Evolutionary conservation across 23 red algal genomes (phyloP).

Genomic region (Pyropia haitanensis): DNA sequence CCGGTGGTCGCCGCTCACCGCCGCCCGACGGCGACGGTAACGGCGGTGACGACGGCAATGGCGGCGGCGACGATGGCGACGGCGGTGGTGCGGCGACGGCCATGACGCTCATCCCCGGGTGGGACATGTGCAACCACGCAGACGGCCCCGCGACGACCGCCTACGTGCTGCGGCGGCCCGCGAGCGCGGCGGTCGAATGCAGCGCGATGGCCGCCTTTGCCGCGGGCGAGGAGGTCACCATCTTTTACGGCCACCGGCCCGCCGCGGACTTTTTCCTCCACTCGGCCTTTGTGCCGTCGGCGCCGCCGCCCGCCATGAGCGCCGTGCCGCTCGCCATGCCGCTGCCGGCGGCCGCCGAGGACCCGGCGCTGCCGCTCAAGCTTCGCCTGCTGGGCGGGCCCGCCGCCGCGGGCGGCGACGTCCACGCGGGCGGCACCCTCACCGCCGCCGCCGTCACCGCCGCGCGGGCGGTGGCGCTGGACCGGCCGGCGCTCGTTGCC

Average conservation of each 20-base stretch:
- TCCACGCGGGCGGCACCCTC: too few relatives aligned
- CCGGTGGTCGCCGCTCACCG: too few relatives aligned
- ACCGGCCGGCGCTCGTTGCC: too few relatives aligned
- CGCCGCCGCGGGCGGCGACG: too few relatives aligned
- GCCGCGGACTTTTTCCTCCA: conserved; percentile 40
- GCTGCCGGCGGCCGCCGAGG: too few relatives aligned
- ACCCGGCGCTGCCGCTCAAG: too few relatives aligned
- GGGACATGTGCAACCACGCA: conserved; percentile 70
- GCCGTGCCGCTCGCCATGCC: too few relatives aligned
- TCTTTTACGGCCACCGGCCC: conserved; percentile 49
- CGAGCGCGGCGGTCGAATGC: conserved; percentile 29
- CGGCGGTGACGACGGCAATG: not conserved
- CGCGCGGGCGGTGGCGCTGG: too few relatives aligned
- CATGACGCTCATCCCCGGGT: conserved; percentile 45
- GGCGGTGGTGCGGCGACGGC: not conserved
- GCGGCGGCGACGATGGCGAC: too few relatives aligned
- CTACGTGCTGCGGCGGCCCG: conserved; percentile 13
- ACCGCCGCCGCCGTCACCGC: too few relatives aligned
- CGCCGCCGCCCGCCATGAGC: not conserved
- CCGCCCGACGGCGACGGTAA: too few relatives aligned
- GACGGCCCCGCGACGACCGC: conserved; percentile 20
- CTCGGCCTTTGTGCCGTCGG: conserved; percentile 47
- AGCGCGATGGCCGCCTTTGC: conserved; percentile 35
- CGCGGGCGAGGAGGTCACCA: conserved; percentile 37
- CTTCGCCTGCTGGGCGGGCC: too few relatives aligned